Evolutionary conservation across 2,329 filamentous ascomycete species (phyloP), one percentile per base, ranked within the genome.

Genomic region (Epichloe glyceriae): DNA sequence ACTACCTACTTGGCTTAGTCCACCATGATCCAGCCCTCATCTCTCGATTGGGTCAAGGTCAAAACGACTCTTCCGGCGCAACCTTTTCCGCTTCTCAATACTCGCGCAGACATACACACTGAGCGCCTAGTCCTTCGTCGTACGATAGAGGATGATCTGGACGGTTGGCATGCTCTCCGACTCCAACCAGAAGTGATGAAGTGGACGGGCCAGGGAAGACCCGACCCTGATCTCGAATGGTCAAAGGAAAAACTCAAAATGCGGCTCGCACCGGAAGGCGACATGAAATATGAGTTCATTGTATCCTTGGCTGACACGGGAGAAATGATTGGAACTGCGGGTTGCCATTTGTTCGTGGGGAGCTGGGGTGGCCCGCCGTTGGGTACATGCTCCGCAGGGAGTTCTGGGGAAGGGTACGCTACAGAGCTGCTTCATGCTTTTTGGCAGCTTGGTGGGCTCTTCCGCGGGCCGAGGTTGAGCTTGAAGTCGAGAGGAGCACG

Each of bases 181-280:
- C 69, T 68, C 14, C 70, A 82, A 60, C 71, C 73, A 4, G 78
- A 82, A 56, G 77, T 82, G 45, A 86, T 86, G 83, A 62, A 63
- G 50, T 82, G 74, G 70, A 81, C 80, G 49, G 50, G 54, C 3
- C 55, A 60, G 55, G 73, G 71, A 52, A 51, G 56, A 8, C 56
- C 66, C 8, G 74, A 82, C 63, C 53, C 58, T 49, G 65, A 73
- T 57, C 46, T 70, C 2, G 69, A 67, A 1, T 68, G 71, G 51
- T 76, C 77, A 10, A 64, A 63, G 52, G 57, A 53, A 22, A 69
- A 60, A 47, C 58, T 79, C 46, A 60, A 61, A 4, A 56, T 55
- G 11, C 71, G 68, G 34, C 60, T 79, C n/a, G 67, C 75, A 1
- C 74, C 73, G 5, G 64, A 72, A 48, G 76, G 82, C 57, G 56